Evolutionary conservation across 352 stramenopile species (phyloP).

Genomic region (Phytophthora tubulina): DNA sequence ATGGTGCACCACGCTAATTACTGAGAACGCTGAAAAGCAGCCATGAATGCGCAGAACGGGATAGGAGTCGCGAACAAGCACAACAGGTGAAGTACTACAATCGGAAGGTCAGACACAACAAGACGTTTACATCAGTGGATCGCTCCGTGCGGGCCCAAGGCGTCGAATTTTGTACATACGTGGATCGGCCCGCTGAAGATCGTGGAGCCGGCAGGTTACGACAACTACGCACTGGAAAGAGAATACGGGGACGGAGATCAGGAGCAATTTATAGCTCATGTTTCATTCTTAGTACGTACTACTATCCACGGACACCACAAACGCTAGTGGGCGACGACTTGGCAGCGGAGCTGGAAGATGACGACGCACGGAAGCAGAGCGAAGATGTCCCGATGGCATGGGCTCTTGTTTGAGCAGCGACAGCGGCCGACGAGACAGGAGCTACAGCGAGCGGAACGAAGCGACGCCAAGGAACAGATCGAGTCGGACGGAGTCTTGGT

Average conservation of each 20-base stretch:
- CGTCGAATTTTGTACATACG: neutral
- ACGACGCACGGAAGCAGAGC: neutral
- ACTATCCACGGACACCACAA: neutral
- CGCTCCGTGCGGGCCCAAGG: neutral
- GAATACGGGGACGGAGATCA: neutral
- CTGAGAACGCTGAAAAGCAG: neutral
- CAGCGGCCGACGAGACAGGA: neutral
- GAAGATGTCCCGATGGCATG: neutral
- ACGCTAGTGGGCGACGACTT: neutral
- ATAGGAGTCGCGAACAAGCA: neutral
- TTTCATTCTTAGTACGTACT: slow-evolving; percentile 13
- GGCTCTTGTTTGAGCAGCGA: neutral
- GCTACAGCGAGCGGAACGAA: neutral
- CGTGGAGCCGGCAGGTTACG: neutral
- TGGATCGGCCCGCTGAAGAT: slow-evolving; percentile 8
- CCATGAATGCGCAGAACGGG: neutral
- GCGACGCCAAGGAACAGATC: too few species aligned
- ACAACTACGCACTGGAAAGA: neutral
- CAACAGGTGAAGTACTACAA: neutral
- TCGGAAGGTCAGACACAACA: neutral
- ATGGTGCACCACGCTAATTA: neutral
- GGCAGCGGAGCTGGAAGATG: slow-evolving; percentile 1
- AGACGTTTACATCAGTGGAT: neutral
- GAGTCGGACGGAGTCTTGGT: too few species aligned
- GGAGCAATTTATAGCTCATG: slow-evolving; percentile 6